Base-by-base conservation (phyloP, 306 rosid species). In the Prunus mume region DNA sequence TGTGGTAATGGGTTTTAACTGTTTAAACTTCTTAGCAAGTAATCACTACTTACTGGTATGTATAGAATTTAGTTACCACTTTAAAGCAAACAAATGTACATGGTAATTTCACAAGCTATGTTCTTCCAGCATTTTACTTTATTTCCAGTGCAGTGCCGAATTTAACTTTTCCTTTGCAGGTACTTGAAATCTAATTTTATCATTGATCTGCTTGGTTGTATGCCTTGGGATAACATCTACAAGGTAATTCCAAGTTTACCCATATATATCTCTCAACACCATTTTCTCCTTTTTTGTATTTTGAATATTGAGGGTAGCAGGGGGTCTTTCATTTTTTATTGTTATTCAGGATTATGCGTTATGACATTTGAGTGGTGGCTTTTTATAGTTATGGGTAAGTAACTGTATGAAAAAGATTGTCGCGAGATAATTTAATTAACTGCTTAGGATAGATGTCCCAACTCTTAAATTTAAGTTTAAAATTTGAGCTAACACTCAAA, bases 181-280 rank as follows among this genome's bases (percentile, higher is more conserved):
- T 95, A 95, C 81, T 82, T 95, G 76, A 95, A 88, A 77, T 87
- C 91, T 69, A 27, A 62, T 81, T 95, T 95, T 77, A 72, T 88
- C 81, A 22, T 93, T 70, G 99, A 95, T 76, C 71, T 95, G 47
- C 93, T 95, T 75, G 93, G 86, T 65, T 95, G 99, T 75, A 71
- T 95, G 91, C 99, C 99, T 43, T 95, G 99, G 99, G 99, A 95
- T 80, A 69, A 88, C 76, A 83, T 95, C 79, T 95, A 71, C 88
- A 89, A 92, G 99, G 99, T 95, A 77, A 65, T 80, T 79, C 69
- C 19, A 12, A 9, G 34, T 65, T 63, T 78, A 43, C 43, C 65
- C 66, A 25, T 51, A 67, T 65, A 25, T 51, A 70, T 65, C 81
- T 65, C 19, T 63, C 20, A 25, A 27, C 71, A 38, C 12, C 30